Percentiles rank a stretch among this genome's conserved stretches.
phyloP scores from a whole-genome alignment of 768 basidiomycete species.

The Glaciozyma martinii region DNA sequence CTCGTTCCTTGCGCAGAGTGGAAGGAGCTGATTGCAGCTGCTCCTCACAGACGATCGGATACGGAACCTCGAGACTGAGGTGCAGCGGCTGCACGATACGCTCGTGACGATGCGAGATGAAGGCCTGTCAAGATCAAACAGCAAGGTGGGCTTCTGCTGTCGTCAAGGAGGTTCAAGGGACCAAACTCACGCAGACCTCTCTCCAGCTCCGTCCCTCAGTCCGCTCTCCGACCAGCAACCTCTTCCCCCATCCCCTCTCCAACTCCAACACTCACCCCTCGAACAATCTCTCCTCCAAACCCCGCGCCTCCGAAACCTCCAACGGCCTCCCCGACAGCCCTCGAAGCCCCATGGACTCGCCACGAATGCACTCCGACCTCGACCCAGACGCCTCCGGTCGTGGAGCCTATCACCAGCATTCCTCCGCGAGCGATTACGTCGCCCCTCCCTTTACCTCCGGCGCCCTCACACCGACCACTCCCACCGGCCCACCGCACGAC shows the following conservation, averaged over 20 bases:
- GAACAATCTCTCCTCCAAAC: constrained; percentile 9
- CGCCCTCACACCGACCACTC: constrained; percentile 25
- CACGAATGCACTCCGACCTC: neutral
- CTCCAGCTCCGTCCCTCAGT: neutral
- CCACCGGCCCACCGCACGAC: constrained; percentile 10
- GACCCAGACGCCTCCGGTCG: neutral
- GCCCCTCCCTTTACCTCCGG: constrained; percentile 1
- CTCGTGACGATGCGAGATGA: constrained; percentile 40
- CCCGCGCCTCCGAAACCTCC: neutral
- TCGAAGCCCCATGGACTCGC: constrained; percentile 1
- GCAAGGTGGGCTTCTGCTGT: constrained; percentile 11
- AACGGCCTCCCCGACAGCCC: neutral
- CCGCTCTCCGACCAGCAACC: constrained; percentile 25
- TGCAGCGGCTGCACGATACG: constrained; percentile 56
- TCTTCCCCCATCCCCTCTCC: constrained; percentile 29
- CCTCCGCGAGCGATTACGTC: neutral
- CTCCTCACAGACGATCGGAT: constrained; percentile 55
- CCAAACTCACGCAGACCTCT: neutral
- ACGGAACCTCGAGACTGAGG: constrained; percentile 64
- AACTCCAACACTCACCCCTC: constrained; percentile 21
- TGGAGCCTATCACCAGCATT: neutral
- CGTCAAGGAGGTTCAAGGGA: neutral
- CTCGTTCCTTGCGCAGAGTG: neutral
- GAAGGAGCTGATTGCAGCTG: neutral
- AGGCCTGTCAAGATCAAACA: constrained; percentile 13